Evolutionary conservation across 228 moss, liverwort and hornwort genomes (phyloP), one percentile per base, ranked within the genome.

Genomic region (Sphagnum fallax): DNA sequence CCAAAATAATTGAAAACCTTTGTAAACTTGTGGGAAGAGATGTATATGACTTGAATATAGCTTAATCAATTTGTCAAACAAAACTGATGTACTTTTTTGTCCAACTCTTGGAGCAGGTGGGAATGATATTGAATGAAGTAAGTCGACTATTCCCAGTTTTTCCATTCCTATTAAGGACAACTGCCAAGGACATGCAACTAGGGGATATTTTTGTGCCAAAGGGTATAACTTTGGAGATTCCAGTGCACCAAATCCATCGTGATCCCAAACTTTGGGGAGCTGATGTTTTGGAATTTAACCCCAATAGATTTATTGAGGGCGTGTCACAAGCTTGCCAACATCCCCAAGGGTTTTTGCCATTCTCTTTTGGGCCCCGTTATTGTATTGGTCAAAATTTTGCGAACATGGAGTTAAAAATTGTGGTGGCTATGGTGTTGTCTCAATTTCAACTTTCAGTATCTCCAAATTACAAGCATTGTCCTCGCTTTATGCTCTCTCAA

Each of bases 71-170:
- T 32, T 32, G 32, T 32, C 32, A 32, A 32, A 32, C 32, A 32
- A 2, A 32, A 32, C 32, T 32, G 32, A 32, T 32, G 2, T 32
- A 32, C 2, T 32, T 32, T 32, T 32, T 32, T 32, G 32, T 32
- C 32, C 32, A 32, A 32, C 32, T 32, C 32, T 32, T 32, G 32
- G 32, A 32, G 70, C 76, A 88, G 88, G 53, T 85, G 69, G 85
- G 79, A 47, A 81, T 81, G 85, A 57, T 85, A 63, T 50, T 85
- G 10, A 65, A 81, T 62, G 85, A 85, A 79, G 70, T 72, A 48
- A 57, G 68, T 63, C 73, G 85, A 48, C 74, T 85, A 13, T 85
- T 78, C 71, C 52, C 67, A 13, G 49, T 72, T 8, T 68, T 71
- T 8, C 67, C 74, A 53, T 51, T 67, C 5, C 50, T 81, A 6